Evolutionary conservation across 257 asterid genomes (phyloP), one percentile per base, ranked within the genome.

Genomic region (Leptodermis oblonga): DNA sequence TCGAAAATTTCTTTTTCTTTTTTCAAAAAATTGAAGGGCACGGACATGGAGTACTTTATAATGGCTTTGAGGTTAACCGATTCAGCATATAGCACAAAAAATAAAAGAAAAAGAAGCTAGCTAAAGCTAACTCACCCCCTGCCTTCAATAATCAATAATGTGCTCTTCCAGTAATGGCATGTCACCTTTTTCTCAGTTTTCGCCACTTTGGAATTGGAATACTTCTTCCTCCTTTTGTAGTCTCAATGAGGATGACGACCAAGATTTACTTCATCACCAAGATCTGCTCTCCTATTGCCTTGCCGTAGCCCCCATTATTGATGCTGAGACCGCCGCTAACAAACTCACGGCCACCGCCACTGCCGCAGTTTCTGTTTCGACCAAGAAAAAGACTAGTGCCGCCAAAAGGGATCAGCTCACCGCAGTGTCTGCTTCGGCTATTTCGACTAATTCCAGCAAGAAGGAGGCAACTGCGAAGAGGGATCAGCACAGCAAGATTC

Each of bases 401-500:
- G 22, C 54, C 55, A 49, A 11, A 18, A 20, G n/a, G 5, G 5
- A 20, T 18, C 25, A 4, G n/a, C 55, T 49, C 23, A 20, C n/a
- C 23, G 31, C 31, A 52, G 30, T 20, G 3, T n/a, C n/a, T n/a
- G n/a, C n/a, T n/a, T n/a, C n/a, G n/a, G n/a, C n/a, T n/a, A n/a
- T n/a, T n/a, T n/a, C n/a, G n/a, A n/a, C n/a, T n/a, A n/a, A n/a
- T n/a, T n/a, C 30, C 58, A 3, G n/a, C 4, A 48, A 2, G 53
- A 17, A 20, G 54, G 23, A 22, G 12, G 0, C 28, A 4, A 20
- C n/a, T n/a, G n/a, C n/a, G 59, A 90, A 84, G 48, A 85, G 80
- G 33, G 95, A 88, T 33, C 80, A 95, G 0, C 96, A 92, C 82
- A 88, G 93, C 82, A 92, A 92, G 65, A 90, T 92, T 67, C 65